These are phyloP conservation scores for Cyclanthera cordifolia DNA, from an alignment of 306 rosid genomes.

Conservation along the genomic window DNA sequence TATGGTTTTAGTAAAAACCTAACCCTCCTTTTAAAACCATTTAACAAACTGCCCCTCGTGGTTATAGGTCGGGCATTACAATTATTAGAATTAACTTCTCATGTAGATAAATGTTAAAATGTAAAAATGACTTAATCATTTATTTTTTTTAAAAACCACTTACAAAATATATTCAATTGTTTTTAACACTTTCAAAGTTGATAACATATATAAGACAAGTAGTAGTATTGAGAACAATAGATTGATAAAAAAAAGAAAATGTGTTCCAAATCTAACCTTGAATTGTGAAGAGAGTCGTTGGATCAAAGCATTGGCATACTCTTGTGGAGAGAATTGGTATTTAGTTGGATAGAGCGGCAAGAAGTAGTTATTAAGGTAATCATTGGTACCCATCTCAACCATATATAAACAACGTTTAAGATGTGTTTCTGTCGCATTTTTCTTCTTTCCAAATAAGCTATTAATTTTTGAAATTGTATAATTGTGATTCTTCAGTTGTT, in stretches of 20 bases:
- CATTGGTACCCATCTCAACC: slow-evolving; percentile 42
- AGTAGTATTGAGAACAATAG: background rate
- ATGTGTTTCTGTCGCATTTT: background rate
- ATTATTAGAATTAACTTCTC: too few species aligned
- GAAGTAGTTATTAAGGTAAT: slow-evolving; percentile 59
- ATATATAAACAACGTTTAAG: slow-evolving; percentile 51
- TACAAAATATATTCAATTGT: background rate
- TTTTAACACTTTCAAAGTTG: background rate
- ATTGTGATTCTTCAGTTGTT: slow-evolving; percentile 33
- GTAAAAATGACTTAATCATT: too few species aligned
- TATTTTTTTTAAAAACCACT: background rate
- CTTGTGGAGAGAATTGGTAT: background rate
- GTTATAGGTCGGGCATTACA: too few species aligned
- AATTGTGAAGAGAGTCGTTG: slow-evolving; percentile 18
- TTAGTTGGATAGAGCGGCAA: slow-evolving; percentile 23
- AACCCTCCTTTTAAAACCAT: too few species aligned
- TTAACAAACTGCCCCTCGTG: too few species aligned
- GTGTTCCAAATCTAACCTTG: slow-evolving; percentile 18
- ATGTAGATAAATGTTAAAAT: too few species aligned
- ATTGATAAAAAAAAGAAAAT: too few species aligned
- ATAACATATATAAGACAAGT: background rate
- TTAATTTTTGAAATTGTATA: slow-evolving; percentile 14
- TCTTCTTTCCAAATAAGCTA: slow-evolving; percentile 7
- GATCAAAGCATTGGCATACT: slow-evolving; percentile 23
- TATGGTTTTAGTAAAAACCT: too few species aligned